Base-by-base conservation (phyloP, 345 rosid genomes). In the Citrus reticulata region DNA sequence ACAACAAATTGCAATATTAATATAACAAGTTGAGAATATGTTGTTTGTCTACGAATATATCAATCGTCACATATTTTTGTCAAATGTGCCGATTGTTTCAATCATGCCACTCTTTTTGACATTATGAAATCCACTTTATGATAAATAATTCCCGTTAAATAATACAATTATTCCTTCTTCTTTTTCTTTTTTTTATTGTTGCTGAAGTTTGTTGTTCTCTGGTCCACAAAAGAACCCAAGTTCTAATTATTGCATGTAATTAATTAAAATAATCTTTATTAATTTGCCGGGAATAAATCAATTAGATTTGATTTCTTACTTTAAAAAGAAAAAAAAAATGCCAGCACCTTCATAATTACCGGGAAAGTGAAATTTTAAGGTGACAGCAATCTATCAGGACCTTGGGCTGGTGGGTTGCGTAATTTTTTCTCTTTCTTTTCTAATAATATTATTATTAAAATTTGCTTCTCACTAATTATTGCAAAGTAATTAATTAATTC, bases 61-160 rank as follows among this genome's bases (percentile, higher is more conserved):
- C 73, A 27, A 24, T 49, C 29, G 8, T 25, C 32, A 62, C 16
- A 17, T 61, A n/a, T 11, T 75, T 70, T 49, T 19, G 17, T 49
- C 75, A 71, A 71, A 32, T n/a, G 9, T 35, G 29, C 57, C 5
- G 46, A 27, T 16, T 62, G 37, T 49, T 25, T 27, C 34, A 63
- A 54, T 76, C 37, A 61, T 27, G 29, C n/a, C 25, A 30, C 6
- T 55, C 40, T 46, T 61, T 60, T 80, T 80, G 71, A 69, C 71
- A n/a, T 63, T 70, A 51, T 32, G 60, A 76, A 55, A 39, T 54
- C 46, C 42, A 32, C 39, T 64, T 76, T 61, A 25, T 35, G 65
- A 54, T 81, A 49, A 75, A 80, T 75, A 75, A 75, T 80, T 49
- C 60, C 6, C 19, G 17, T 54, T 2, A 70, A 51, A 13, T 40